Percentiles rank a stretch among this genome's conserved stretches.
Evolutionary conservation across 2,329 filamentous ascomycete genomes (phyloP).

Genomic region (Epichloe baconii): DNA sequence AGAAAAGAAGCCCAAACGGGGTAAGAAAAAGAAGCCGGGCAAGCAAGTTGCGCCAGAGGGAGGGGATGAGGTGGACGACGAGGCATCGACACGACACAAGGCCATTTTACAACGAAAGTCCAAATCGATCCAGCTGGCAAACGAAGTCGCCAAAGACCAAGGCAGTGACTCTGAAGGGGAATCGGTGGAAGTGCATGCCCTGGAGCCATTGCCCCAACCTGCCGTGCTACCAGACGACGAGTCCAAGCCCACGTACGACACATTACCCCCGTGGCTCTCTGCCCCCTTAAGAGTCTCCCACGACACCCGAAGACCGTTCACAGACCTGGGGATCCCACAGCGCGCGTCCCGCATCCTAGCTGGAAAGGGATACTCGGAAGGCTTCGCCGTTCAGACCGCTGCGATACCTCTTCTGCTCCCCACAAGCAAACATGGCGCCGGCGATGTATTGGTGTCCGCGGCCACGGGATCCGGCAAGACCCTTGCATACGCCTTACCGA

Average conservation of each 20-base stretch:
- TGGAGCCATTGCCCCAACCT: conserved; percentile 74
- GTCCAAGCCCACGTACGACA: conserved; percentile 56
- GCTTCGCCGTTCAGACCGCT: conserved; percentile 30
- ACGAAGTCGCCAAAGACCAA: conserved; percentile 24
- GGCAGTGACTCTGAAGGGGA: conserved; percentile 19
- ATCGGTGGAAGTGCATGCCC: conserved; percentile 45
- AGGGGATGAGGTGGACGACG: conserved; percentile 14
- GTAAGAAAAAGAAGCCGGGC: conserved; percentile 17
- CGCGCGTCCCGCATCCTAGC: conserved; percentile 50
- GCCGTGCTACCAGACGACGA: conserved; percentile 43
- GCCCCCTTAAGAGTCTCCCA: conserved; percentile 57
- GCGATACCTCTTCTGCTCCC: conserved; percentile 68
- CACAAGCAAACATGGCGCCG: conserved; percentile 44
- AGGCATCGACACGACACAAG: conserved; percentile 29
- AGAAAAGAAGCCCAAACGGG: conserved; percentile 1
- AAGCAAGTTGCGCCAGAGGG: conserved; percentile 9
- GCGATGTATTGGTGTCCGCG: conserved; percentile 81
- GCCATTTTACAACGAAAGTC: conserved; percentile 40
- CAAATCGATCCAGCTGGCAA: conserved; percentile 38
- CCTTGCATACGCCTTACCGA: conserved; percentile 75
- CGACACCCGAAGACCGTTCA: conserved; percentile 47
- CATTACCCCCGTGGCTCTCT: conserved; percentile 69
- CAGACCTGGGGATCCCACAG: conserved; percentile 45
- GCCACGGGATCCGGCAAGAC: conserved; percentile 96
- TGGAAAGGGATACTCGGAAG: conserved; percentile 36